Evolutionary conservation across 2,329 filamentous ascomycete genomes (phyloP).

Genomic region (Epichloe amarillans): DNA sequence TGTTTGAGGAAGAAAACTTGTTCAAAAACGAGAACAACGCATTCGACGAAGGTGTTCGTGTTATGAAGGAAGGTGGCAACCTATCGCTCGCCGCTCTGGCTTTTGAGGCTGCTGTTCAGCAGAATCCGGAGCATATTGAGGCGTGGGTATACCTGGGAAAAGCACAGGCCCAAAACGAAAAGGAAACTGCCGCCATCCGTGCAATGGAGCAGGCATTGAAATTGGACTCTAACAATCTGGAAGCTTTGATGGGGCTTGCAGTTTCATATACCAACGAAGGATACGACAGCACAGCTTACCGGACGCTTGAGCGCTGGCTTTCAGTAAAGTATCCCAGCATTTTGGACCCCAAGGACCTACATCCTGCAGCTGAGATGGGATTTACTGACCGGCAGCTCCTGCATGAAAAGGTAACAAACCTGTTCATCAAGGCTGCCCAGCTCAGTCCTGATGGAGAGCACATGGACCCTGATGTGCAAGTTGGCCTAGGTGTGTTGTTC

Average conservation of each 20-base stretch:
- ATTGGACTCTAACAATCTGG: constrained; percentile 72
- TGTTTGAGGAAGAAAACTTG: constrained; percentile 90
- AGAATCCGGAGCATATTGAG: constrained; percentile 73
- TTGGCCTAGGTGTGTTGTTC: constrained; percentile 90
- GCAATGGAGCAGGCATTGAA: constrained; percentile 85
- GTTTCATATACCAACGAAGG: constrained; percentile 98
- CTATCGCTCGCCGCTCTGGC: constrained; percentile 84
- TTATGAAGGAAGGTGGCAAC: constrained; percentile 88
- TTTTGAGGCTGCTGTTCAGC: constrained; percentile 90
- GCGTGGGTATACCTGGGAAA: constrained; percentile 89
- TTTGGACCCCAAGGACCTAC: constrained; percentile 57
- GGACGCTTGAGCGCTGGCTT: constrained; percentile 91
- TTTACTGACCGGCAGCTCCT: constrained; percentile 87
- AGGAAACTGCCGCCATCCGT: constrained; percentile 89
- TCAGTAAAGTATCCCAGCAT: constrained; percentile 87
- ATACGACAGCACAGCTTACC: constrained; percentile 93
- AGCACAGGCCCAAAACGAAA: constrained; percentile 95
- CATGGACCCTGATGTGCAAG: constrained; percentile 98
- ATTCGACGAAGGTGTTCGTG: constrained; percentile 84
- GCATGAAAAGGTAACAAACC: constrained; percentile 77
- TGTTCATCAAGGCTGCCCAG: constrained; percentile 87
- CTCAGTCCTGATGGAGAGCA: constrained; percentile 82
- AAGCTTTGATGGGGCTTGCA: constrained; percentile 86
- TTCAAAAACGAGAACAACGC: constrained; percentile 72
- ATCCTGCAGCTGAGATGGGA: constrained; percentile 68